These are phyloP conservation scores for Solanum clarkiae DNA, from an alignment of 257 asterid genomes.

Conservation along the genomic window DNA sequence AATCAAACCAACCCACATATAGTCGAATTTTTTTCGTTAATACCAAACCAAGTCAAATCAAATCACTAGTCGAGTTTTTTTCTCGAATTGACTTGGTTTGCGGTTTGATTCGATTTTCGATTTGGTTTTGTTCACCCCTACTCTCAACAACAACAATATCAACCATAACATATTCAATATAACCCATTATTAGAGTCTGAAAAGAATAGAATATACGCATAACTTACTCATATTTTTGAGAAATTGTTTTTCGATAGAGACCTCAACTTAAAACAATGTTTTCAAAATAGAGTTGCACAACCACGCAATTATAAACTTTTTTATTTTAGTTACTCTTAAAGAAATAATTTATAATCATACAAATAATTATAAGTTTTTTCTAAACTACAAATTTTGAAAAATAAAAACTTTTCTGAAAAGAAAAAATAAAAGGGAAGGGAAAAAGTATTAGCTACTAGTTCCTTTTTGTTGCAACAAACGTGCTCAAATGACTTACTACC, in stretches of 20 bases:
- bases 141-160: not conserved
- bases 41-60: too few relatives aligned
- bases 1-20: too few relatives aligned
- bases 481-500: not conserved
- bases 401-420: not conserved
- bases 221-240: not conserved
- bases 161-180: not conserved
- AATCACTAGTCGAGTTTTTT: too few relatives aligned
- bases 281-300: not conserved
- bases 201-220: not conserved
- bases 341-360: not conserved
- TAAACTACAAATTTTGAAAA: not conserved
- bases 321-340: not conserved
- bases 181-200: fast-evolving
- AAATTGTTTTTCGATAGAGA: not conserved
- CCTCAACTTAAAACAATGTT: not conserved
- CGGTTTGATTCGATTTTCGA: too few relatives aligned
- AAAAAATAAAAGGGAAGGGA: not conserved
- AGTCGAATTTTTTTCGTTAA: too few relatives aligned
- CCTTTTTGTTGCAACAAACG: not conserved
- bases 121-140: too few relatives aligned
- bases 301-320: not conserved
- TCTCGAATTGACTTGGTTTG: too few relatives aligned
- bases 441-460: not conserved
- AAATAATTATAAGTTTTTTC: not conserved